These are phyloP conservation scores for Rhizophagus sp. DNA, from an alignment of 192 early-diverging fungal genomes.

Conservation along the genomic window DNA sequence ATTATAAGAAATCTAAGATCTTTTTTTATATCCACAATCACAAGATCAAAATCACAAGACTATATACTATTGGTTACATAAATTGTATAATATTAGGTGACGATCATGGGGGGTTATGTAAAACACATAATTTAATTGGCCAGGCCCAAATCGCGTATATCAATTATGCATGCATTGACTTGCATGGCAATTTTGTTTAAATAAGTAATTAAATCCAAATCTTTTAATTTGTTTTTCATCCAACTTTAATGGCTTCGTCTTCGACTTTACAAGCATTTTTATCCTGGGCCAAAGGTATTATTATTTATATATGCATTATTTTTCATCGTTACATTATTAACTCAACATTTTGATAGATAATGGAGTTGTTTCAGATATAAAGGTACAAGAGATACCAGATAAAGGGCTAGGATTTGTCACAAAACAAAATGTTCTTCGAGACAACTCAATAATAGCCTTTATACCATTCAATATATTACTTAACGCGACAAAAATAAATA, in stretches of 20 bases:
- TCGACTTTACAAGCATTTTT: background rate
- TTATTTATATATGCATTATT: background rate
- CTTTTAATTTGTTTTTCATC: background rate
- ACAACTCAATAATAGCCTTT: conserved; percentile 16
- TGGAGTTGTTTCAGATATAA: conserved; percentile 9
- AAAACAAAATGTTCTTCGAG: background rate
- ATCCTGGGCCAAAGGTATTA: conserved; percentile 12
- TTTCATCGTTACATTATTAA: background rate
- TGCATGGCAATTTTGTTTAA: too few relatives aligned
- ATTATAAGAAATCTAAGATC: too few relatives aligned
- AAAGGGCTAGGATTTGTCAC: conserved; percentile 18
- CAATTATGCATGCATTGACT: too few relatives aligned
- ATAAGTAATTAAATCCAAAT: too few relatives aligned
- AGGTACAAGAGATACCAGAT: conserved; percentile 18
- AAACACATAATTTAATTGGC: too few relatives aligned
- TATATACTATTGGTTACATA: too few relatives aligned
- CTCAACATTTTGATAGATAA: background rate
- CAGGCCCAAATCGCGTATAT: too few relatives aligned
- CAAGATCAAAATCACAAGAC: too few relatives aligned
- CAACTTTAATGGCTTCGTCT: background rate
- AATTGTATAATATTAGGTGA: too few relatives aligned
- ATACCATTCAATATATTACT: conserved; percentile 4
- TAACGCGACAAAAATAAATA: conserved; percentile 9
- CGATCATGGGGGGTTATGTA: too few relatives aligned
- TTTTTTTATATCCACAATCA: too few relatives aligned